Evolutionary conservation across 2,329 filamentous ascomycete genomes (phyloP).

Genomic region (Fusarium duplospermum): DNA sequence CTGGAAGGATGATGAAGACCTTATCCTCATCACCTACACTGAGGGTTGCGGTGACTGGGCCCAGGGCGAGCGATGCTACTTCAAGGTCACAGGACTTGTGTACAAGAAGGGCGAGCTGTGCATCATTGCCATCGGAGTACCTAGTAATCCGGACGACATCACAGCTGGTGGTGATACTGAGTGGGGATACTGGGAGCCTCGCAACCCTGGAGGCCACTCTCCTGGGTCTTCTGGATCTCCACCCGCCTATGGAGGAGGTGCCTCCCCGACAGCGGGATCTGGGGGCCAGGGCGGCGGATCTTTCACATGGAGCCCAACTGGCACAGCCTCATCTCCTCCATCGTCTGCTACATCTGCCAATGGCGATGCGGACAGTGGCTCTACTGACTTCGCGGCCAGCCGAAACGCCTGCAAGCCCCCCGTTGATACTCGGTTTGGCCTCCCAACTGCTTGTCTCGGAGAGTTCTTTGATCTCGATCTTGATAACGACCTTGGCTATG

Average conservation of each 20-base stretch:
- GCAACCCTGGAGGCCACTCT: neutral
- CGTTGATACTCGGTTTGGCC: conserved; percentile 36
- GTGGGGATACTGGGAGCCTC: neutral
- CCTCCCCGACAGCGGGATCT: neutral
- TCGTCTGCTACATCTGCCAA: neutral
- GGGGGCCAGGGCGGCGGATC: neutral
- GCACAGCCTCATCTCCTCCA: neutral
- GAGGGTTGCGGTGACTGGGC: conserved; percentile 43
- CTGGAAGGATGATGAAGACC: conserved; percentile 33
- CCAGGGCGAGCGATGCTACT: conserved; percentile 47
- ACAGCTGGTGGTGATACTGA: neutral
- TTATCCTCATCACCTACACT: conserved; percentile 44
- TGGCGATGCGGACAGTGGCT: neutral
- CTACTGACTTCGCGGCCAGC: neutral
- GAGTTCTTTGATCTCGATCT: conserved; percentile 45
- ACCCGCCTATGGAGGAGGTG: neutral
- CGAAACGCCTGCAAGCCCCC: conserved; percentile 1
- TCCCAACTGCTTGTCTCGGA: conserved; percentile 43
- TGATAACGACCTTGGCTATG: conserved; percentile 42
- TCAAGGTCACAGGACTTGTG: conserved; percentile 37
- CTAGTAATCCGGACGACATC: neutral
- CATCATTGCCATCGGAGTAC: conserved; percentile 32
- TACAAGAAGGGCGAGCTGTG: conserved; percentile 20
- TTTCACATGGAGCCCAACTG: neutral
- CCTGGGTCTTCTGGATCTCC: neutral